Base-by-base conservation (phyloP, 306 rosid species). In the Senna siamea region DNA sequence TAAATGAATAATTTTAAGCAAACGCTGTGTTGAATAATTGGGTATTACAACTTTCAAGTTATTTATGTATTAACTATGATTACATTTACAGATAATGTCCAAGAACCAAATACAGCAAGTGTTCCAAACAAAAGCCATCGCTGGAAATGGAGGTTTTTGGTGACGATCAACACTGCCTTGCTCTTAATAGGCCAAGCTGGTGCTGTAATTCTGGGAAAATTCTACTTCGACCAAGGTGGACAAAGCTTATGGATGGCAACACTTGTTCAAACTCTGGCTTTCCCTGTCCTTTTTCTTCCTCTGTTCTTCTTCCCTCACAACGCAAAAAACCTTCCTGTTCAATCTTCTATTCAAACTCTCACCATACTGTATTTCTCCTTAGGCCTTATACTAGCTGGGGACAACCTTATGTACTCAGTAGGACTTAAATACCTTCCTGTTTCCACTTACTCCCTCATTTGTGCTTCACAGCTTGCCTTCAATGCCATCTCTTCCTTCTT, bases 381-480 rank as follows among this genome's bases (percentile, higher is more conserved):
- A 37, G 96, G 96, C 26, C 67, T 76, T 30, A 19, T 88, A 43
- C 56, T 84, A 41, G 88, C 83, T 40, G 86, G 82, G 9, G 91
- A 90, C 74, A 88, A 81, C 72, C 63, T 84, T 83, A 4, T 88
- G 80, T 86, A 86, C 75, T 81, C 93, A 23, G 14, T 67, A 50
- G 96, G 92, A 15, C 90, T 90, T 52, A 44, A 85, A 41, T 81
- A 88, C 73, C 96, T 90, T 43, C 86, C 93, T 73, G 84, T 85
- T 60, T 86, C 96, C 22, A 81, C 89, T n/a, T 90, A 88, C 80
- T 88, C 96, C 47, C 88, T 90, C 19, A 82, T 88, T 64, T 90
- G 86, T 75, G 84, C 96, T 48, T 81, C 89, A 57, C 93, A 90
- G 19, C 76, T 88, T 35, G 96, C 89, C 46, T 90, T 85, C 83